Conservation (phyloP, 352 stramenopile genomes). For the Pythium grandisporangium region DNA sequence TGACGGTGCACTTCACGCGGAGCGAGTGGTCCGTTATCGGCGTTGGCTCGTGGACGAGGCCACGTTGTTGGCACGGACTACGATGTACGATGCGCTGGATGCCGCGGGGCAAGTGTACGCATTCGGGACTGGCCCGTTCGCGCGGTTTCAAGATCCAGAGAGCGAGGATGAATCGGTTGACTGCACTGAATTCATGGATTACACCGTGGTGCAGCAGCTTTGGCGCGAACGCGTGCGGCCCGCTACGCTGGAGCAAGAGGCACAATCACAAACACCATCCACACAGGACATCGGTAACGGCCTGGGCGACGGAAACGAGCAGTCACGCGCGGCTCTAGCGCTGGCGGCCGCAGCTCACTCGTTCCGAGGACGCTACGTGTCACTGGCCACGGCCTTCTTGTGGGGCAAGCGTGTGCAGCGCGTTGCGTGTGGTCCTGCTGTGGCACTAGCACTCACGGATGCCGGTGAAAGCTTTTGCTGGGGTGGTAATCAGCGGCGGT, state of each 20-base stretch:
- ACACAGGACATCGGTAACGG: not conserved
- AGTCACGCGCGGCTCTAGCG: slow-evolving; percentile 11
- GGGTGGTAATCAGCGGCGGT: slow-evolving; percentile 59
- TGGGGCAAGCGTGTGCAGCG: slow-evolving; percentile 59
- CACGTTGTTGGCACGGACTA: slow-evolving; percentile 23
- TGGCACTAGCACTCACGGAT: slow-evolving; percentile 62
- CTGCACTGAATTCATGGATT: slow-evolving; percentile 73
- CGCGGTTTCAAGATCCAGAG: slow-evolving; percentile 63
- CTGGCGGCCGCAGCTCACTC: slow-evolving; percentile 27
- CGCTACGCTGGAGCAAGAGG: not conserved
- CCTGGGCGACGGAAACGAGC: not conserved
- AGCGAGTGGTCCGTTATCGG: slow-evolving; percentile 28
- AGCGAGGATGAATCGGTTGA: slow-evolving; percentile 39
- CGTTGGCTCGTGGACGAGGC: slow-evolving; percentile 42
- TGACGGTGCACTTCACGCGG: slow-evolving; percentile 34
- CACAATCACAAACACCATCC: not conserved
- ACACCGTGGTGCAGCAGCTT: slow-evolving; percentile 33
- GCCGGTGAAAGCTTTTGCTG: slow-evolving; percentile 67
- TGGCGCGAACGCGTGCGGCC: slow-evolving; percentile 52
- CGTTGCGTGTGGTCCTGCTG: slow-evolving; percentile 32
- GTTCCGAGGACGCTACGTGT: slow-evolving; percentile 45
- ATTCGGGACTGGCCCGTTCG: slow-evolving; percentile 58
- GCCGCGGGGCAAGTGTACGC: slow-evolving; percentile 71
- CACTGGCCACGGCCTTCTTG: slow-evolving; percentile 54
- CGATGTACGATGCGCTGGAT: slow-evolving; percentile 52